Base-by-base conservation (phyloP, 495 filamentous ascomycete species). In the Penicillium longicatenatum region DNA sequence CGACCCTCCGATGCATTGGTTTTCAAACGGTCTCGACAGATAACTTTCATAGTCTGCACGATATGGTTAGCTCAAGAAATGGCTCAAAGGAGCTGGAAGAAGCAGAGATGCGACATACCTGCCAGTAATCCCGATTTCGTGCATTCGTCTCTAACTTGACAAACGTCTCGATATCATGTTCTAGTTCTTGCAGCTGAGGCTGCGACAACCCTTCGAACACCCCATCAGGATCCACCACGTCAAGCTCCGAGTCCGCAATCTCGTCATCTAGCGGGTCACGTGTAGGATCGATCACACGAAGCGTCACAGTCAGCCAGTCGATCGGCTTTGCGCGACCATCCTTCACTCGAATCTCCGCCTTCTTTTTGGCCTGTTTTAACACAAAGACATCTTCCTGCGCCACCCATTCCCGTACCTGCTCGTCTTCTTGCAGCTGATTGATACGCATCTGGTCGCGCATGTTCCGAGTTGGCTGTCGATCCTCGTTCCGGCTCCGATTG, bases 331-430 rank as follows among this genome's bases (percentile, higher is more conserved):
- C 93, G 56, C 94, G 86, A 14, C 88, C 89, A 71, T 95, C 93
- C 60, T 92, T 90, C n/a, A 98, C 92, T 6, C 94, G 87, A 55
- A 99, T 96, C 64, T 92, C 90, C 37, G 94, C 93, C 78, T 97
- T 98, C 78, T 95, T 98, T 77, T 97, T 98, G 24, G 94, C 89
- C 70, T 99, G 94, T 70, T 93, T 92, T 60, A 99, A 78, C 20
- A 99, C 94, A 66, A 99, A 99, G 52, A 88, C 84, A 74, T 98
- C 94, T 72, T 99, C 94, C 67, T 94, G 90, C 51, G 93, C 87
- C 21, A 99, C 88, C 83, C 95, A 99, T 63, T 87, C 79, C 39
- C 86, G 81, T 62, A 84, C 89, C 61, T 91, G 90, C 68, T 93
- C 86, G 52, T 91, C 90, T 66, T 88, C 86, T 62, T 86, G 82